Conservation (phyloP, 306 rosid species). For the Corylus heterophylla region DNA sequence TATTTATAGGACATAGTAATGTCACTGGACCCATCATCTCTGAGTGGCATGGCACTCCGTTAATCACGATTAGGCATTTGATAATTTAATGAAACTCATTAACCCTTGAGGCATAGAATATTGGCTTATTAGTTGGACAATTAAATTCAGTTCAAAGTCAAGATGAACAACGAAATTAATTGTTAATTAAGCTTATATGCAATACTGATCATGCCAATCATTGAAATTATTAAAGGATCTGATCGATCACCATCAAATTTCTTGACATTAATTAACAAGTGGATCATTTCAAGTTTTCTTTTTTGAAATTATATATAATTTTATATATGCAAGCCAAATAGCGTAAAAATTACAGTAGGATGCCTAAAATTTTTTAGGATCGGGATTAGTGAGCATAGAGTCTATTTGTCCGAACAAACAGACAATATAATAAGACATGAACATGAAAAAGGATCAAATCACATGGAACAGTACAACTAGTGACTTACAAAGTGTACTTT, state of each 20-base stretch:
- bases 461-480: background rate
- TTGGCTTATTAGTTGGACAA: constrained; percentile 10
- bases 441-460: background rate
- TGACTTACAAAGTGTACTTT: background rate
- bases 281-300: background rate
- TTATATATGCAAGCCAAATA: background rate
- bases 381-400: too few species aligned
- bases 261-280: background rate
- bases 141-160: background rate
- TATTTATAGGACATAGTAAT: too few species aligned
- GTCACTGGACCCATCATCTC: background rate
- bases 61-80: background rate
- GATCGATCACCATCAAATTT: background rate
- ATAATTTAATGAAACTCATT: background rate
- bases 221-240: background rate
- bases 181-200: background rate
- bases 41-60: constrained; percentile 22
- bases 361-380: background rate
- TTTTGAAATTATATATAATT: background rate
- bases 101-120: background rate
- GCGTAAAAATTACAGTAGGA: background rate
- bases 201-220: constrained; percentile 9
- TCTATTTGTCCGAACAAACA: too few species aligned
- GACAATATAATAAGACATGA: background rate
- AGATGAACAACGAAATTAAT: background rate